phyloP scores from a whole-genome alignment of 306 rosid genomes.

The Fragaria ananassa region DNA sequence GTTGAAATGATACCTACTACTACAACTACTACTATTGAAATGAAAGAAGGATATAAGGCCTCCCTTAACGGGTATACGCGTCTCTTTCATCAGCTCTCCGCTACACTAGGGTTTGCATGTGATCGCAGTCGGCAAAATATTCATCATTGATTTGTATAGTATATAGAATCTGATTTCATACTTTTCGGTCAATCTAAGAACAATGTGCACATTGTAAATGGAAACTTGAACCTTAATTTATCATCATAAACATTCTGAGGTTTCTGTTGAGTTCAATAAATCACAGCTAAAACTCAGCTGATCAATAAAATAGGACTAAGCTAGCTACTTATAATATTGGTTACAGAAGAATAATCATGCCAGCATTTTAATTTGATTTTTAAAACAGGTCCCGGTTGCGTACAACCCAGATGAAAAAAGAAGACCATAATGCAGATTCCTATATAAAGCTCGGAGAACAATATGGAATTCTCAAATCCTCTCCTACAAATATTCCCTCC shows the following conservation, averaged over 20 bases:
- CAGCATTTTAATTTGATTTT: background rate
- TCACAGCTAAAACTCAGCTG: background rate
- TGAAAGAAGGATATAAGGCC: background rate
- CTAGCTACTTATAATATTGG: background rate
- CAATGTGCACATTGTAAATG: background rate
- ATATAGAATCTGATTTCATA: background rate
- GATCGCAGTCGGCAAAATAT: background rate
- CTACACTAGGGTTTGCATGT: background rate
- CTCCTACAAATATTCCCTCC: background rate
- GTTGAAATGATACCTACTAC: background rate
- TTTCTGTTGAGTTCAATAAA: background rate
- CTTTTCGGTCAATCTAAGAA: background rate
- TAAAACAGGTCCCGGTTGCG: conserved; percentile 1
- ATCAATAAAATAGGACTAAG: background rate
- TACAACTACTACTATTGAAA: background rate
- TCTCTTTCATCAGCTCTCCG: background rate
- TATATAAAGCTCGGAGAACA: conserved; percentile 8
- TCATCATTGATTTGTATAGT: background rate
- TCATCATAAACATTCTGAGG: background rate
- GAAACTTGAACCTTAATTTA: background rate
- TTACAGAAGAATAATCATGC: background rate
- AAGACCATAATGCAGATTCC: background rate
- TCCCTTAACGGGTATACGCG: background rate
- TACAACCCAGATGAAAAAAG: background rate
- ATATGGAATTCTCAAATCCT: background rate